Percentiles rank a stretch among this genome's conserved stretches.
Conservation (phyloP, 2,329 filamentous ascomycete species). For the Calonectria naviculata region DNA sequence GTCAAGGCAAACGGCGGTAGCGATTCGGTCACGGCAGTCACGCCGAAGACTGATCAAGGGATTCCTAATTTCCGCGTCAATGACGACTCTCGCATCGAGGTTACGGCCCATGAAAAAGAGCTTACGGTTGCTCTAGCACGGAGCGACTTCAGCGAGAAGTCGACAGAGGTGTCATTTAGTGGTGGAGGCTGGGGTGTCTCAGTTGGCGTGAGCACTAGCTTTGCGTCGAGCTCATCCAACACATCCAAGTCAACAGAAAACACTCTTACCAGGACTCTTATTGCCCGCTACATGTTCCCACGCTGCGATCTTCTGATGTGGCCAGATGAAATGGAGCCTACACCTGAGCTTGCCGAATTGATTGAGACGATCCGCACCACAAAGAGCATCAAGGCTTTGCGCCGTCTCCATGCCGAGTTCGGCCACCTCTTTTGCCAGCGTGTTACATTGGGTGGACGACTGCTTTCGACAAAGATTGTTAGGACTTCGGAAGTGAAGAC, state of each 20-base stretch:
- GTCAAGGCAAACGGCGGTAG: neutral
- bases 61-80: neutral
- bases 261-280: neutral
- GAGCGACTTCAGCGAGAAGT: neutral
- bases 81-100: neutral
- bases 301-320: neutral
- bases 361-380: neutral
- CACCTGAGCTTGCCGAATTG: neutral
- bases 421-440: neutral
- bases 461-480: neutral
- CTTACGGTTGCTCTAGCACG: neutral
- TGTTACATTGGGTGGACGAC: neutral
- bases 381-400: neutral
- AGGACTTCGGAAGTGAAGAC: neutral
- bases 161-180: neutral
- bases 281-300: neutral
- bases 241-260: neutral
- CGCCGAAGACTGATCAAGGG: neutral
- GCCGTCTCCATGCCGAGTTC: neutral
- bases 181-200: neutral
- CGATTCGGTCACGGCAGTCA: neutral
- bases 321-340: neutral
- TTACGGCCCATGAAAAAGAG: neutral
- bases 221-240: neutral
- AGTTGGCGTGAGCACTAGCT: neutral